phyloP scores from a whole-genome alignment of 768 basidiomycete species.

The Boletus fagicola region DNA sequence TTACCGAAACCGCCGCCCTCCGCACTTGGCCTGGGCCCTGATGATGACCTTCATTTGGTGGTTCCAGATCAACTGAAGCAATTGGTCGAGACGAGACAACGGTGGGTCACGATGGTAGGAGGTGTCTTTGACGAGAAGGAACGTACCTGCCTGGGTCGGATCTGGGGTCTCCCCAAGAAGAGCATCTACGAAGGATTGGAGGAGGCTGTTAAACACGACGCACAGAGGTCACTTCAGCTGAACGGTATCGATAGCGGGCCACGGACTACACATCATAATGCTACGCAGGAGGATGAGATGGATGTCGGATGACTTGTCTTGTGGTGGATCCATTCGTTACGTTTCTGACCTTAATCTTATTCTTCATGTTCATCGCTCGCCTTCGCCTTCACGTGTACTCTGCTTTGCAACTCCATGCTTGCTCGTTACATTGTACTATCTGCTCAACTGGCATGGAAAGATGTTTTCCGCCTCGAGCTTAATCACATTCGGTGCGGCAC shows the following conservation, averaged over 20 bases:
- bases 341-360: conserved; percentile 23
- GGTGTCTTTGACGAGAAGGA: conserved; percentile 75
- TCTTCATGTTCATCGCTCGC: conserved; percentile 28
- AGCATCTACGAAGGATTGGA: conserved; percentile 78
- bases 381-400: conserved; percentile 24
- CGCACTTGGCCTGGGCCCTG: conserved; percentile 65
- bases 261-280: conserved; percentile 40
- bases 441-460: conserved; percentile 13
- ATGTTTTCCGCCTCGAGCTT: conserved; percentile 1
- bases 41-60: conserved; percentile 60
- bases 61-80: conserved; percentile 68
- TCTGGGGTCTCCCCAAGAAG: conserved; percentile 73
- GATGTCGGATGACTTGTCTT: conserved; percentile 52
- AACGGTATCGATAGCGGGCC: conserved; percentile 18
- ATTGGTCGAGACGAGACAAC: conserved; percentile 70
- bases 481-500: conserved; percentile 3
- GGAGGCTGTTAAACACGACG: conserved; percentile 51
- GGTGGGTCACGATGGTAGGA: conserved; percentile 79
- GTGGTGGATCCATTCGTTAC: conserved; percentile 4
- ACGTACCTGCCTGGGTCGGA: conserved; percentile 58
- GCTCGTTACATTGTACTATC: conserved; percentile 23
- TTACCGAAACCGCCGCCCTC: conserved; percentile 63
- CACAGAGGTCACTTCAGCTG: conserved; percentile 25
- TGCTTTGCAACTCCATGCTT: conserved; percentile 23
- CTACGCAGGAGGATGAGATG: conserved; percentile 60